Base-by-base conservation (phyloP, 179 eudicot genomes). In the Nepenthes alata region DNA sequence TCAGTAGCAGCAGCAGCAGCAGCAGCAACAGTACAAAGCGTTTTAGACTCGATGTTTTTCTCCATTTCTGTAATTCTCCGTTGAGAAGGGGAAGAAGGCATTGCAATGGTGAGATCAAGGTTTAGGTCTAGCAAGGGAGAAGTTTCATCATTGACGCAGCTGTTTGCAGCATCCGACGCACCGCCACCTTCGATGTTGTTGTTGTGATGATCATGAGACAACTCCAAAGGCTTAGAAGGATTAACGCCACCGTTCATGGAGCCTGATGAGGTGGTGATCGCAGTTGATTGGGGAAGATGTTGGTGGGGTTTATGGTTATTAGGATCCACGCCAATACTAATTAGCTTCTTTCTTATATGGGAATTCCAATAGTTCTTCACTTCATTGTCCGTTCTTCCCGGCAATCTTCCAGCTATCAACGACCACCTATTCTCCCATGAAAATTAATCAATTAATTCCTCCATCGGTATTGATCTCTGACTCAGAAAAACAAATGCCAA, bases 351-450 rank as follows among this genome's bases (percentile, higher is more conserved):
- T 60, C 57, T 72, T 14, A 72, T 44, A 35, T 67, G 72, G 11
- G 67, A 67, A 8, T 72, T 72, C 75, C 75, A 72, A 53, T 67
- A 67, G 70, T 71, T 71, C 53, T 71, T 71, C 38, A 71, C 75
- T 52, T 71, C 75, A 14, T 71, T 71, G 63, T 72, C 75, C 2
- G 75, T 72, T 35, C 75, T 49, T 36, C 75, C 75, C 2, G 75
- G 75, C 47, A 72, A 52, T 35, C 75, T 72, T 58, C 75, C 75
- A 0, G 75, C 71, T 9, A 72, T 72, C 38, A 72, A 37, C 2
- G 75, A 58, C 75, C 75, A 72, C 64, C 75, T 72, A 66, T 37
- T 3, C 36, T 37, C 37, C 35, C 58, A 48, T 35, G 57, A 37
- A 56, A 13, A 60, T 11, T 50, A 50, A 11, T 11, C 5, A 50